Evolutionary conservation across 2,329 filamentous ascomycete genomes (phyloP), one percentile per base, ranked within the genome.

Genomic region (Aspergillus bombycis): DNA sequence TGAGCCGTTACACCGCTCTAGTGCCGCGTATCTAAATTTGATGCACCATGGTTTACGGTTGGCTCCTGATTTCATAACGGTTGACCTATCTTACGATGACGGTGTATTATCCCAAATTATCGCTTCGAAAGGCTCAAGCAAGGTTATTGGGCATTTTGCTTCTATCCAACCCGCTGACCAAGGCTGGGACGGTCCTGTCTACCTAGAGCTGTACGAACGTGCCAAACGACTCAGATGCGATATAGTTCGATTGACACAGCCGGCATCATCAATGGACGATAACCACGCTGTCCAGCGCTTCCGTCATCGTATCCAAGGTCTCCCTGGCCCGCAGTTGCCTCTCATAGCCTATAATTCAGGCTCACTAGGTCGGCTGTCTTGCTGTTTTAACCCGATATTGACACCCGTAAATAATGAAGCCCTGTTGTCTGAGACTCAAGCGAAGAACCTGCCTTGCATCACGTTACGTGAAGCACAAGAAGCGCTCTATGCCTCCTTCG

Each of bases 301-400:
- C 32, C 84, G 84, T 62, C 80, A 83, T 41, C 79, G 81, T 19
- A 79, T 88, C 5, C 77, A 79, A 54, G 75, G 76, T 14, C 72
- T 83, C 3, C 75, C 79, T 0, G 78, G 79, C 0, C 77, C 78
- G 0, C 77, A 77, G 7, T 75, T 88, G 16, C 86, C 88, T 0
- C 63, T 91, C 1, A 86, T 89, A 26, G 83, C 85, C 11, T 91
- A 89, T 76, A 91, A 91, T 68, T 88, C 87, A 0, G 89, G 89
- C 0, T 75, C 80, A 8, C 76, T 86, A 5, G 90, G 90, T 0
- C 83, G 88, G 48, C 83, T 85, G 55, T 92, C 90, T 0, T 85
- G 86, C 30, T 89, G 85, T 65, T 88, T 90, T 75, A 92, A 92
- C 68, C 83, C 83, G 28, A 82, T 88, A 1, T 76, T 92, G 12